Percentiles rank a stretch among this genome's conserved stretches.
These are phyloP conservation scores for Cladosporium sp. DNA, from an alignment of 2,329 filamentous ascomycete species.

Conservation along the genomic window DNA sequence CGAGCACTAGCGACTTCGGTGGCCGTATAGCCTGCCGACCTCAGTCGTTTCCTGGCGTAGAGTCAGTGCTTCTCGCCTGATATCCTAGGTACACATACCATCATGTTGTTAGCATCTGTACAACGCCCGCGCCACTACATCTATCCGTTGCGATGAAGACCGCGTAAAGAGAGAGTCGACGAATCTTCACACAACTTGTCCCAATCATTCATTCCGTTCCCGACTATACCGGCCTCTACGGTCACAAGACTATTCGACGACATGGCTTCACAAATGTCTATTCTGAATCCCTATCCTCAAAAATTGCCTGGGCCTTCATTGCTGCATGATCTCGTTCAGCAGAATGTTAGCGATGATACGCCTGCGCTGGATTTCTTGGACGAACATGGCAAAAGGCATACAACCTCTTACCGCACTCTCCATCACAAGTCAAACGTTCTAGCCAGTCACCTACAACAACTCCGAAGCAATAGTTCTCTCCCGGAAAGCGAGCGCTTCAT, in stretches of 20 bases:
- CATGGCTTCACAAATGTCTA: constrained; percentile 39
- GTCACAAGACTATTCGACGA: neutral
- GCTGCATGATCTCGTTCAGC: constrained; percentile 61
- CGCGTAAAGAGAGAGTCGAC: neutral
- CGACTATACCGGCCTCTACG: neutral
- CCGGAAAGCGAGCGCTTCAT: constrained; percentile 39
- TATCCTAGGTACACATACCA: neutral
- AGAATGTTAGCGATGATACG: constrained; percentile 18
- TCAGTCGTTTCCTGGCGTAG: constrained; percentile 5
- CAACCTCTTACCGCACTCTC: constrained; percentile 60
- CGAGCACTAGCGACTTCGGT: constrained; percentile 11
- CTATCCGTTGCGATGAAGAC: constrained; percentile 6
- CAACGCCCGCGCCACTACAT: constrained; percentile 6
- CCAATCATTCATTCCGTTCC: neutral
- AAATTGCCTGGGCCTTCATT: constrained; percentile 51
- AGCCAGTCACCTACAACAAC: constrained; percentile 45
- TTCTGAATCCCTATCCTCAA: constrained; percentile 54
- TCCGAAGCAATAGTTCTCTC: constrained; percentile 17
- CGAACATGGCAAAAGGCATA: constrained; percentile 41
- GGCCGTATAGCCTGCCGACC: constrained; percentile 7
- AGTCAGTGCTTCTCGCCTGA: constrained; percentile 6
- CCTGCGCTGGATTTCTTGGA: constrained; percentile 63
- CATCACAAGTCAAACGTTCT: constrained; percentile 56
- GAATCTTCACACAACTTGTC: neutral
- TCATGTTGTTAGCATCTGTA: constrained; percentile 5